Evolutionary conservation across 2,329 filamentous ascomycete species (phyloP).

Genomic region (Colletotrichum sansevieriae): DNA sequence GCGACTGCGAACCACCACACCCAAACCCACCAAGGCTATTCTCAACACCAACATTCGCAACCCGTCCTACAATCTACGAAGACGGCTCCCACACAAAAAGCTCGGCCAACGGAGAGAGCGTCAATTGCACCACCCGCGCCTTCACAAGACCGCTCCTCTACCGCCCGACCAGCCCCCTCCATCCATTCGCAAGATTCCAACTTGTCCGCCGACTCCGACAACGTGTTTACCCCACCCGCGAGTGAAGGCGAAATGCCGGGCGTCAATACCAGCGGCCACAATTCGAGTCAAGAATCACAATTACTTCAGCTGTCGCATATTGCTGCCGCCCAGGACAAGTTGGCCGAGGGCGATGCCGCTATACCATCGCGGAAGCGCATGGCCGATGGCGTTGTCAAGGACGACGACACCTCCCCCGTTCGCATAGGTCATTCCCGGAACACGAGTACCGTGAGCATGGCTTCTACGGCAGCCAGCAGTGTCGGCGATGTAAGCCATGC

Average conservation of each 20-base stretch:
- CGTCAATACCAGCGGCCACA: slow-evolving; percentile 52
- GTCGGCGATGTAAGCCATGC: slow-evolving; percentile 78
- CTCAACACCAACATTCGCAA: slow-evolving; percentile 8
- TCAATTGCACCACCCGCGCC: slow-evolving; percentile 46
- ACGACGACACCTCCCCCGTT: slow-evolving; percentile 62
- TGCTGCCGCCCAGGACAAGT: slow-evolving; percentile 66
- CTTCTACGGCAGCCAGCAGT: slow-evolving; percentile 73
- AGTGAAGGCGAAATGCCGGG: slow-evolving; percentile 44
- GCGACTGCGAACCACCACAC: slow-evolving; percentile 37
- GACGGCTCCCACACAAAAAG: slow-evolving; percentile 33
- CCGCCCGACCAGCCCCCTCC: slow-evolving; percentile 43
- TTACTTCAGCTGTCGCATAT: slow-evolving; percentile 70
- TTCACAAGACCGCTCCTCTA: slow-evolving; percentile 18
- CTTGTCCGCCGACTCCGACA: slow-evolving; percentile 46
- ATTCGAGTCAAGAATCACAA: slow-evolving; percentile 68
- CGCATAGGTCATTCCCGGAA: slow-evolving; percentile 76
- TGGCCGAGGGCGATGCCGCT: slow-evolving; percentile 53
- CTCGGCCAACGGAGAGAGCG: slow-evolving; percentile 42
- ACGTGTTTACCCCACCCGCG: slow-evolving; percentile 48
- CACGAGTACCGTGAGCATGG: slow-evolving; percentile 74
- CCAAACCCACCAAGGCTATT: slow-evolving; percentile 22
- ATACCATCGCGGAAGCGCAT: slow-evolving; percentile 75
- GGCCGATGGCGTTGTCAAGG: slow-evolving; percentile 80
- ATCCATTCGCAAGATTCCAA: slow-evolving; percentile 48
- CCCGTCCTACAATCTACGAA: not conserved